Base-by-base conservation (phyloP, 306 rosid species). In the Aeschynomene evenia region DNA sequence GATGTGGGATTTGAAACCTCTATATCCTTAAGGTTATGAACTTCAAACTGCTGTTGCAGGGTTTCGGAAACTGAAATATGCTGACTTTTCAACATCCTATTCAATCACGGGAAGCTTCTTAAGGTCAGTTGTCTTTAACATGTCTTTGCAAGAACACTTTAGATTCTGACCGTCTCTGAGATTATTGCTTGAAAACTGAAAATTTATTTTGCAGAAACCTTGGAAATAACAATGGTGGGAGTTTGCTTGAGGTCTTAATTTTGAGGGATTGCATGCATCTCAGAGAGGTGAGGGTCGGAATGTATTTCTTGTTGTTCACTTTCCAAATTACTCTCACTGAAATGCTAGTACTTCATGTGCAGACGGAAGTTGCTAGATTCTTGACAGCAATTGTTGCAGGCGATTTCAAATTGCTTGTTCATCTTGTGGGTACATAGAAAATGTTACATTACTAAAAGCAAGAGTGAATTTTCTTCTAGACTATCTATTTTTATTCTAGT, bases 221-320 rank as follows among this genome's bases (percentile, higher is more conserved):
- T 80, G 97, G 97, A 77, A 77, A 75, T 83, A 83, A 37, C 82
- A 19, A 57, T 39, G 89, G 92, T 61, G 99, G 88, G 37, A 87
- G 73, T 84, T 76, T 77, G 55, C 82, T 94, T 43, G 96, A 91
- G 86, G 88, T 87, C 76, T 86, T 94, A 79, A 85, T 91, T 80
- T 85, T 94, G 76, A 84, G 97, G 85, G 99, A 94, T 61, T 94
- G 99, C 77, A 89, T 94, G 96, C 99, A 91, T 89, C 92, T 94
- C 59, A 94, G 85, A 89, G 96, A 91, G 97, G 99, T 87, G 58
- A 23, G 69, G 8, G 21, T 69, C 37, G n/a, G 63, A 24, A 34
- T 33, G 11, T 20, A 21, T 49, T 12, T 71, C 37, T 53, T 19
- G 11, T 16, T 34, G 23, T 49, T 52, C 56, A 40, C 48, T 75